phyloP scores from a whole-genome alignment of 2,329 filamentous ascomycete species.

The Sarocladium kiliense region DNA sequence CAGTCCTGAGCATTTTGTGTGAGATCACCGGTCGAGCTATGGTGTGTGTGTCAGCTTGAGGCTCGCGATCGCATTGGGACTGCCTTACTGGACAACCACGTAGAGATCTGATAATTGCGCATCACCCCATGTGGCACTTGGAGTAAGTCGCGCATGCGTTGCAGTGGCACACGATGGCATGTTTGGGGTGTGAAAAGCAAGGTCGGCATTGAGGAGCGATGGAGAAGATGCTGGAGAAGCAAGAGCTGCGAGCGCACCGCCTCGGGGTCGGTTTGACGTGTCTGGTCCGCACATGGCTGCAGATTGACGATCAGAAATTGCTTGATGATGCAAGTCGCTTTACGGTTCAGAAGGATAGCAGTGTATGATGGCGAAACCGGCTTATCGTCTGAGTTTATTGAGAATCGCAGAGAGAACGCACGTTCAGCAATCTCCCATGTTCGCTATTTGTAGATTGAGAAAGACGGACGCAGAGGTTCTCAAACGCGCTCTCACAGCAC shows the following conservation, averaged over 20 bases:
- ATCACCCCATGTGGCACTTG: conserved; percentile 17
- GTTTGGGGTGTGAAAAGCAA: conserved; percentile 39
- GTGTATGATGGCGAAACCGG: no score
- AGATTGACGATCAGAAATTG: no score
- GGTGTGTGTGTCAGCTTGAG: no score
- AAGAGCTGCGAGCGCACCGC: conserved; percentile 42
- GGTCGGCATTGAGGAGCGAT: conserved; percentile 25
- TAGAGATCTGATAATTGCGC: conserved; percentile 21
- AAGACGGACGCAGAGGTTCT: background rate
- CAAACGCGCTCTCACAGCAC: background rate
- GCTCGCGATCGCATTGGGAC: background rate
- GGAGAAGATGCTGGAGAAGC: conserved; percentile 11
- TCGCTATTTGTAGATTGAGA: background rate
- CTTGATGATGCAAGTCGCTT: no score
- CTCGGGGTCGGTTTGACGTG: conserved; percentile 32
- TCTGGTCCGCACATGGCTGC: conserved; percentile 40
- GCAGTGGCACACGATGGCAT: conserved; percentile 29
- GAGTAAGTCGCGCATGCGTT: conserved; percentile 38
- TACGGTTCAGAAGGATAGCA: background rate
- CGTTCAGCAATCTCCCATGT: no score
- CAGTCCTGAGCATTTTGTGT: conserved; percentile 34
- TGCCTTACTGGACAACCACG: conserved; percentile 40
- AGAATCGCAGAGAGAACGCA: background rate
- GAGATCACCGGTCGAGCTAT: conserved; percentile 37
- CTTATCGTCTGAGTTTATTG: no score